Evolutionary conservation across 257 asterid genomes (phyloP).

Genomic region (Primulina huaijiensis): DNA sequence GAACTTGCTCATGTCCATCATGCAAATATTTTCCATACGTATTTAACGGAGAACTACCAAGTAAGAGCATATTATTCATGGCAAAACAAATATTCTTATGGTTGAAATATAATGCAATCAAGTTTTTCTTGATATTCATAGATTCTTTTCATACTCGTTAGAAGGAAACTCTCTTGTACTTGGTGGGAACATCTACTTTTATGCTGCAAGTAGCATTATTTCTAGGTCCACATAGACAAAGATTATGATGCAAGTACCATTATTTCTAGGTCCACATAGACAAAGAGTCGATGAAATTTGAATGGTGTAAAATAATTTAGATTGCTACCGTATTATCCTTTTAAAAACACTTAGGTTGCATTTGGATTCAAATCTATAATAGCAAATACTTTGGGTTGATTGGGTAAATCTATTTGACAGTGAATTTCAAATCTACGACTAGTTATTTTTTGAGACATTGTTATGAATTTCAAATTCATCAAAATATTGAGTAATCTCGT

Average conservation of each 20-base stretch:
- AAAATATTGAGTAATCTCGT: too few species aligned
- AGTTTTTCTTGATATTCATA: neutral
- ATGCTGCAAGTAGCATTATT: slow-evolving; percentile 11
- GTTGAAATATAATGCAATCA: neutral
- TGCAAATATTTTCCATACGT: slow-evolving; percentile 1
- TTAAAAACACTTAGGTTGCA: neutral
- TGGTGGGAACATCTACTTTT: neutral
- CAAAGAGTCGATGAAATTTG: neutral
- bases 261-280: slow-evolving; percentile 1
- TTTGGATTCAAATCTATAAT: too few species aligned
- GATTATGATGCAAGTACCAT: slow-evolving; percentile 13
- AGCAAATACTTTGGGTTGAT: too few species aligned
- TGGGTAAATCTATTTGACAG: too few species aligned
- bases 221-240: slow-evolving; percentile 1
- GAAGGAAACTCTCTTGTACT: slow-evolving; percentile 4
- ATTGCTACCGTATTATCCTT: slow-evolving; percentile 6
- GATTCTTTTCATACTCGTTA: neutral
- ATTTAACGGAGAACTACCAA: neutral
- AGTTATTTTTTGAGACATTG: too few species aligned
- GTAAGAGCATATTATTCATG: neutral
- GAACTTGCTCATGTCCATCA: neutral
- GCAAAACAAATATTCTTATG: neutral
- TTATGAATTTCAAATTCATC: too few species aligned
- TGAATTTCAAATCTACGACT: too few species aligned
- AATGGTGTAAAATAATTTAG: slow-evolving; percentile 5